Percentiles rank a stretch among this genome's conserved stretches.
Evolutionary conservation across 148 eudicot genomes (phyloP).

Genomic region (Fagopyrum homotropicum): DNA sequence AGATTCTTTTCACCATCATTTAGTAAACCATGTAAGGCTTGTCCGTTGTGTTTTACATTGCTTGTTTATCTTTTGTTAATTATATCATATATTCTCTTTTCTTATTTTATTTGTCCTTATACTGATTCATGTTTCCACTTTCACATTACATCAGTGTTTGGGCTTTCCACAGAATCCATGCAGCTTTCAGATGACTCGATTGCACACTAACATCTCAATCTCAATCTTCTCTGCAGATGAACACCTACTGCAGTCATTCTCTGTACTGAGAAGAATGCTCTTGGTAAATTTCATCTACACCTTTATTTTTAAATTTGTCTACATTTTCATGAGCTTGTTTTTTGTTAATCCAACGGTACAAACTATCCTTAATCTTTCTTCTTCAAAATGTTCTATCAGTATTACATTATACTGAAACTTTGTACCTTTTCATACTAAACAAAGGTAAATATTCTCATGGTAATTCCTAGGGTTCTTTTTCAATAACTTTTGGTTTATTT

Average conservation of each 20-base stretch:
- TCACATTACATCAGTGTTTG: slow-evolving; percentile 89
- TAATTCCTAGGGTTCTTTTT: not conserved
- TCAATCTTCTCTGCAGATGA: too few species aligned
- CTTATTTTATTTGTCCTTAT: slow-evolving; percentile 7
- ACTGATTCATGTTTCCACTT: slow-evolving; percentile 8
- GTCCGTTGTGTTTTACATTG: not conserved
- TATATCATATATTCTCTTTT: not conserved
- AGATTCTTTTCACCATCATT: not conserved
- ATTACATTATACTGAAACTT: not conserved
- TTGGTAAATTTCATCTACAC: too few species aligned
- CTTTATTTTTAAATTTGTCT: too few species aligned
- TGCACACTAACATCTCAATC: too few species aligned
- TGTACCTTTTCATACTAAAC: not conserved
- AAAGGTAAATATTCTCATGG: not conserved
- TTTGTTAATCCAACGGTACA: too few species aligned
- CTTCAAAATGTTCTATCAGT: too few species aligned
- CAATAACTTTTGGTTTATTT: not conserved
- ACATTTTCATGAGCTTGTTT: too few species aligned
- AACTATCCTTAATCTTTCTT: too few species aligned
- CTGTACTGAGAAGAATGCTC: too few species aligned
- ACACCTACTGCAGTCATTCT: too few species aligned
- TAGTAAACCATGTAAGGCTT: not conserved
- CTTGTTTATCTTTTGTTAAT: not conserved
- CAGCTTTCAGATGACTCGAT: slow-evolving; percentile 69
- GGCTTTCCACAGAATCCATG: slow-evolving; percentile 97